phyloP scores from a whole-genome alignment of 352 stramenopile species.

The Albugo laibachii region DNA sequence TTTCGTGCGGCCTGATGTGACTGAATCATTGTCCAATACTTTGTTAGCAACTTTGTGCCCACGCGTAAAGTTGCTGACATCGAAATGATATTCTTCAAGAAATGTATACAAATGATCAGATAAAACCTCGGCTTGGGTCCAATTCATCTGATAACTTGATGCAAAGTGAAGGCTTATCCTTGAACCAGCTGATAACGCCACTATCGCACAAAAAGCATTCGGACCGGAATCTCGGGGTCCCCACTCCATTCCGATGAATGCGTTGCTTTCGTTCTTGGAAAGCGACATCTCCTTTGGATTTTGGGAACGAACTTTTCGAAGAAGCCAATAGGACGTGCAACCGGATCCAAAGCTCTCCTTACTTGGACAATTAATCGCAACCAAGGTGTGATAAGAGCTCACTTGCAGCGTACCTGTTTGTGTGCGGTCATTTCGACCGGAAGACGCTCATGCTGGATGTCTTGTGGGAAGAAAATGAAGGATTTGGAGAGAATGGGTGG shows the following conservation, averaged over 20 bases:
- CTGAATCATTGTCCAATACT: conserved; percentile 9
- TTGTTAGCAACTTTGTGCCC: neutral
- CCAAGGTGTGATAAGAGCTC: neutral
- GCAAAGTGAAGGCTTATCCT: conserved; percentile 50
- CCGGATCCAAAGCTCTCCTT: too few species aligned
- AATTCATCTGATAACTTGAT: conserved; percentile 63
- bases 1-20: conserved; percentile 2
- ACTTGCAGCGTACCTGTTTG: conserved; percentile 10
- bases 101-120: conserved; percentile 52
- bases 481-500: conserved; percentile 58
- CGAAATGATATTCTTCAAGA: conserved; percentile 15
- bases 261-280: conserved; percentile 43
- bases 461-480: conserved; percentile 50
- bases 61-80: neutral
- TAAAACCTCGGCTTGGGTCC: conserved; percentile 44
- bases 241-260: conserved; percentile 42
- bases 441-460: conserved; percentile 18
- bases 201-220: conserved; percentile 42
- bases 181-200: conserved; percentile 32
- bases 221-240: conserved; percentile 49
- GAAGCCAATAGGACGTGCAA: conserved; percentile 33
- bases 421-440: conserved; percentile 27
- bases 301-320: conserved; percentile 43
- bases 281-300: conserved; percentile 70
- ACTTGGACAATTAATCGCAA: neutral